A percentile compares a stretch with the other conserved stretches of the same genome.
These are phyloP conservation scores for Eimeria acervulina DNA, from an alignment of 169 alveolate species.

Conservation along the genomic window DNA sequence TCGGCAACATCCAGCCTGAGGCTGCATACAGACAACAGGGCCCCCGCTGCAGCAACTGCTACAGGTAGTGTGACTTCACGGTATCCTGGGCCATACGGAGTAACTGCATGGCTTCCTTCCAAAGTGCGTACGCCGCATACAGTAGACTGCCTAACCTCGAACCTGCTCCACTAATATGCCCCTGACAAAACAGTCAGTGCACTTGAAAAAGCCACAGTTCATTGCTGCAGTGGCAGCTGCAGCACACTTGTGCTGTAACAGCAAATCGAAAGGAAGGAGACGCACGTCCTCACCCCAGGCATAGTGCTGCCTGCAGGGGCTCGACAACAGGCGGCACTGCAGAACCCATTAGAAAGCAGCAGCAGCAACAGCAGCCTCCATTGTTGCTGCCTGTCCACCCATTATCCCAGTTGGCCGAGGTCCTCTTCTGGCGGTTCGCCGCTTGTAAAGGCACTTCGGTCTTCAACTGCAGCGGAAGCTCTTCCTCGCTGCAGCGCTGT, in stretches of 20 bases:
- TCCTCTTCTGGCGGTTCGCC: background rate
- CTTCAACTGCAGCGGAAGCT: background rate
- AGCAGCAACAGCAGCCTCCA: constrained; percentile 54
- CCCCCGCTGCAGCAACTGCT: too few relatives aligned
- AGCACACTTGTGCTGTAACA: background rate
- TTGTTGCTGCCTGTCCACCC: background rate
- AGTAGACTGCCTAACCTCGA: background rate
- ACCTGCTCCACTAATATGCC: background rate
- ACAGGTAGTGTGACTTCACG: too few relatives aligned
- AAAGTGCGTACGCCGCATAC: background rate
- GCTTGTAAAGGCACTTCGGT: background rate
- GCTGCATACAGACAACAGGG: too few relatives aligned
- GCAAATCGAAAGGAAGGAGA: background rate
- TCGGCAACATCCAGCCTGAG: too few relatives aligned
- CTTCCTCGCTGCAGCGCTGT: background rate
- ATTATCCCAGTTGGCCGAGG: background rate
- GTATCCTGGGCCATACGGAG: too few relatives aligned
- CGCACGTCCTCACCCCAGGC: constrained; percentile 3
- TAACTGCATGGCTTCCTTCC: background rate
- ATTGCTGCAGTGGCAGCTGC: background rate
- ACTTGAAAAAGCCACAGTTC: background rate
- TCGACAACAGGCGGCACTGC: constrained; percentile 1
- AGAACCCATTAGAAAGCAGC: background rate
- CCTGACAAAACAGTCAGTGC: background rate
- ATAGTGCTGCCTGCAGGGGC: constrained; percentile 69